These are phyloP conservation scores for Gautieria morchelliformis DNA, from an alignment of 768 basidiomycete genomes.

Conservation along the genomic window DNA sequence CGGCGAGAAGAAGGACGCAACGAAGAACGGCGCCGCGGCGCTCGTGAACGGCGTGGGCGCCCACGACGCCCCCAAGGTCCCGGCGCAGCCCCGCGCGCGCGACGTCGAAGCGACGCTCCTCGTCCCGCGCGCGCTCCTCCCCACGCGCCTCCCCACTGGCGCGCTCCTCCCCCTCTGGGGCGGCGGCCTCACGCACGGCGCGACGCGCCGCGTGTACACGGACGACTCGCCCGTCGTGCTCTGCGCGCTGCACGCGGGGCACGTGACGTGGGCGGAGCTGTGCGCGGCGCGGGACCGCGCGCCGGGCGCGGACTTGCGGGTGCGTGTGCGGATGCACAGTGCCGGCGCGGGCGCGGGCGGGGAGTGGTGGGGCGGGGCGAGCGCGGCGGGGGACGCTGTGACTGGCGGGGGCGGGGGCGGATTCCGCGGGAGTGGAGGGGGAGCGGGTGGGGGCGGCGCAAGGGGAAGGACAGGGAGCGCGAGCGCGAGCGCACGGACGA, in stretches of 20 bases:
- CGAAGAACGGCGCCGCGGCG: neutral
- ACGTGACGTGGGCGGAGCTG: conserved; percentile 40
- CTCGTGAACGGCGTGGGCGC: neutral
- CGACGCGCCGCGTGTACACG: no score
- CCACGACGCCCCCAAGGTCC: no score
- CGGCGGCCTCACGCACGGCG: no score
- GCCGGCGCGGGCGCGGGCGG: neutral
- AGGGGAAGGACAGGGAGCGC: conserved; percentile 23
- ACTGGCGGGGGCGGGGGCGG: no score
- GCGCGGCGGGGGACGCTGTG: conserved; percentile 12
- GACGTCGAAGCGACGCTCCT: conserved; percentile 37
- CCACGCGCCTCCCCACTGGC: conserved; percentile 42
- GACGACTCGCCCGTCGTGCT: no score
- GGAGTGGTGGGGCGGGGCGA: neutral
- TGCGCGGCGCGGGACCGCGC: conserved; percentile 26
- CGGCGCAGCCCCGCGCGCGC: conserved; percentile 6
- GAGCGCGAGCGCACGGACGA: conserved; percentile 12
- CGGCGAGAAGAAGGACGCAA: neutral
- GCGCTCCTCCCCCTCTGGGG: conserved; percentile 45
- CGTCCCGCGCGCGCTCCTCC: no score
- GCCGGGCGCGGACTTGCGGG: neutral
- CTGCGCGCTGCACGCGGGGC: no score
- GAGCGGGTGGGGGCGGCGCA: conserved; percentile 18
- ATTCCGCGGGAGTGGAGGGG: neutral
- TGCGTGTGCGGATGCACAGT: neutral